Conservation (phyloP, 345 rosid species). For the Xanthoceras sorbifolium region DNA sequence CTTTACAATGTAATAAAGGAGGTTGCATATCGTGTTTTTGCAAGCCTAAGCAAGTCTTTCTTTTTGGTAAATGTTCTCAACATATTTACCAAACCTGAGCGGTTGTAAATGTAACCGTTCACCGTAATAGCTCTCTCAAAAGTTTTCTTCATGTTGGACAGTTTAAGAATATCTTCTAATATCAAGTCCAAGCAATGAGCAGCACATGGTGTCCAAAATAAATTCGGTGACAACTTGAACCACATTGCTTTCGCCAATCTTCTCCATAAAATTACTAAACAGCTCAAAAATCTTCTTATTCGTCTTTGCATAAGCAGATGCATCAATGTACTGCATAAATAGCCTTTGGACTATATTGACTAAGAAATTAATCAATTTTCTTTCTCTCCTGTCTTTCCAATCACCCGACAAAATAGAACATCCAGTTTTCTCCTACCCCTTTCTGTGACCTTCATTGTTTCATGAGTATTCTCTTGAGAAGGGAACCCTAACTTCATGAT, state of each 20-base stretch:
- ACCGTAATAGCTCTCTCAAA: too few species aligned
- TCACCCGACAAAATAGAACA: constrained; percentile 35
- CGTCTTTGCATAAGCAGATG: neutral
- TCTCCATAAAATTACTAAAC: neutral
- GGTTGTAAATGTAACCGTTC: too few species aligned
- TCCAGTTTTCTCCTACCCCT: constrained; percentile 19
- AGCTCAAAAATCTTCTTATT: neutral
- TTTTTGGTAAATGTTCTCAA: too few species aligned
- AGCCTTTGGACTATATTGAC: neutral
- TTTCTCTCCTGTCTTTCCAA: constrained; percentile 18
- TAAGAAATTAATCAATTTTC: constrained; percentile 17
- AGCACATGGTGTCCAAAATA: neutral
- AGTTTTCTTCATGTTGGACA: too few species aligned
- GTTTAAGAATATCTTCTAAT: too few species aligned
- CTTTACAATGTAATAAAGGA: too few species aligned
- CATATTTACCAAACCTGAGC: too few species aligned
- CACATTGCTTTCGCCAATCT: constrained; percentile 9
- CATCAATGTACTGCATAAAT: constrained; percentile 11
- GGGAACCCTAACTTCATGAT: neutral
- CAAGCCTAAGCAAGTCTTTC: too few species aligned
- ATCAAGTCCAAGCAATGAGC: too few species aligned
- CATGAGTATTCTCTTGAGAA: neutral
- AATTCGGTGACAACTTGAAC: constrained; percentile 1
- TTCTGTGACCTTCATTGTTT: constrained; percentile 1
- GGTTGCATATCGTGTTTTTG: too few species aligned